Conservation (phyloP, 1,284 basidiomycete species). For the Ganoderma boninense region DNA sequence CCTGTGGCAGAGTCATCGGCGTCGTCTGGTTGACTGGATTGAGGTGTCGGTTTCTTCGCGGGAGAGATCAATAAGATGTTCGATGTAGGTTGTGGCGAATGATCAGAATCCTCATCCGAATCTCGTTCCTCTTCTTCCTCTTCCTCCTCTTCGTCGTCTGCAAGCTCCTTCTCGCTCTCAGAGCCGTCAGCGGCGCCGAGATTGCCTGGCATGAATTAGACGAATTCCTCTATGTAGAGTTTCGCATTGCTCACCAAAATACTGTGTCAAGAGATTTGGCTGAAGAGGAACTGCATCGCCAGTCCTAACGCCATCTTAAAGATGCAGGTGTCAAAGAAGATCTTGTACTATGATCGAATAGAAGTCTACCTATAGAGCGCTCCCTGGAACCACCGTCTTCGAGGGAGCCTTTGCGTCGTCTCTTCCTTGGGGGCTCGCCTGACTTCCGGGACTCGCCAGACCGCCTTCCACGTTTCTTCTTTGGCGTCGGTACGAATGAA, state of each 20-base stretch:
- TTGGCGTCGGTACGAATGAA: constrained; percentile 21
- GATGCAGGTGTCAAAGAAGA: no score
- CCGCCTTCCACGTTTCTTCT: constrained; percentile 24
- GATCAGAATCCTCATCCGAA: constrained; percentile 17
- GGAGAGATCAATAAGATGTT: constrained; percentile 17
- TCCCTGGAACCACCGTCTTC: constrained; percentile 9
- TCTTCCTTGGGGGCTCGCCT: constrained; percentile 17
- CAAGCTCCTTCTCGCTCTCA: constrained; percentile 34
- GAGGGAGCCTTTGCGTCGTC: constrained; percentile 19
- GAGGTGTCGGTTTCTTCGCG: neutral
- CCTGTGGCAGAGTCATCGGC: constrained; percentile 31
- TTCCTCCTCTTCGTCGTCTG: constrained; percentile 27
- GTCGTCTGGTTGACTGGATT: neutral
- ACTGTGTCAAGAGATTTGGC: constrained; percentile 33
- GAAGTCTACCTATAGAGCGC: constrained; percentile 1
- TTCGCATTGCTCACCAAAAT: constrained; percentile 29
- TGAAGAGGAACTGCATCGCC: constrained; percentile 10
- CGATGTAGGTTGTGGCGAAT: neutral
- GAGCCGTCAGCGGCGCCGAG: constrained; percentile 29
- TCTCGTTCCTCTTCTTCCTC: constrained; percentile 27
- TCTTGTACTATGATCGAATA: neutral
- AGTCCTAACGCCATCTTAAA: constrained; percentile 1
- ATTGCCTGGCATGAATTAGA: constrained; percentile 17
- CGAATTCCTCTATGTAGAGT: no score
- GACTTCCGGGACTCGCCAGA: constrained; percentile 2